Percentiles rank a stretch among this genome's conserved stretches.
Evolutionary conservation across 257 asterid genomes (phyloP).

Genomic region (Solanum raphanifolium): DNA sequence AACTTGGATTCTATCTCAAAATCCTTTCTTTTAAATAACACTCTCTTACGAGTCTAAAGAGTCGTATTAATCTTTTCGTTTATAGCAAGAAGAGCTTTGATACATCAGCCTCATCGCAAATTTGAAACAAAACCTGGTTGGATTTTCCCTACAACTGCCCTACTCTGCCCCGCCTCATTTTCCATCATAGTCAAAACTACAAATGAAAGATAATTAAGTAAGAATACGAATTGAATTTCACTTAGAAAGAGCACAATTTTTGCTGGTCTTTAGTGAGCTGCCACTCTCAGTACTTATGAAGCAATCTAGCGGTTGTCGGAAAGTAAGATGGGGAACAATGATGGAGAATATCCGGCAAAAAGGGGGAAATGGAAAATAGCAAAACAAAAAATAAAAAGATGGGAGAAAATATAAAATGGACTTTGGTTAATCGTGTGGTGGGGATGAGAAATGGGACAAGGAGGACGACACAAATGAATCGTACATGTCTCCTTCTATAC

Average conservation of each 20-base stretch:
- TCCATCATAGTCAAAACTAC: neutral
- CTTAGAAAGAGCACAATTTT: neutral
- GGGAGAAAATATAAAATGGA: neutral
- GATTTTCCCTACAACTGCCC: neutral
- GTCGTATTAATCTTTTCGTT: neutral
- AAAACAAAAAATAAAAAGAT: too few relatives aligned
- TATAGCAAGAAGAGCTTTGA: too few relatives aligned
- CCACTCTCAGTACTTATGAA: neutral
- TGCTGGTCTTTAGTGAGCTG: neutral
- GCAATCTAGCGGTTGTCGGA: neutral
- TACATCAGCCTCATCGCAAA: too few relatives aligned
- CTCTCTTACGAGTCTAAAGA: neutral
- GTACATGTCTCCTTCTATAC: neutral
- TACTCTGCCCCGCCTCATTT: neutral
- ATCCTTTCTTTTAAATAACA: neutral
- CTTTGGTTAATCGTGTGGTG: neutral
- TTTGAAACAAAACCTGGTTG: too few relatives aligned
- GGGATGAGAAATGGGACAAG: neutral
- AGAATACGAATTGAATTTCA: neutral
- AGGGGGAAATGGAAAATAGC: neutral
- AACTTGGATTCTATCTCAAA: neutral
- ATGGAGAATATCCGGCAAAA: neutral
- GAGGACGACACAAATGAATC: neutral
- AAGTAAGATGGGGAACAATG: neutral
- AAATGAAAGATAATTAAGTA: neutral